A percentile compares a stretch with the other conserved stretches of the same genome.
phyloP scores from a whole-genome alignment of 2,329 filamentous ascomycete species.

The Harringtonia aguacate region DNA sequence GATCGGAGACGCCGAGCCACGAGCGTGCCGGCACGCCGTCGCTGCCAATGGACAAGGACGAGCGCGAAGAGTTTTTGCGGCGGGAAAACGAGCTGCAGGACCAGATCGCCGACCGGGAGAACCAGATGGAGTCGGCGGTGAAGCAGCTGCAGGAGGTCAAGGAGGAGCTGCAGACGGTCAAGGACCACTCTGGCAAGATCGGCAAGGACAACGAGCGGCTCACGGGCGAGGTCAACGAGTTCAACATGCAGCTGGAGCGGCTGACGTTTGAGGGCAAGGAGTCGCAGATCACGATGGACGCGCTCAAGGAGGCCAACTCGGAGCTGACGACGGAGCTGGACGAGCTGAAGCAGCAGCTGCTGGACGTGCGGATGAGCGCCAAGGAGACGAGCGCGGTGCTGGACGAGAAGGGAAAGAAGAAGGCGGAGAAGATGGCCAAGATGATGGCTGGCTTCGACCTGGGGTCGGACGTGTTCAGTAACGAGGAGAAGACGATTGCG shows the following conservation, averaged over 20 bases:
- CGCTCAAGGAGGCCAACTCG: constrained; percentile 86
- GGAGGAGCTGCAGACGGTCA: constrained; percentile 75
- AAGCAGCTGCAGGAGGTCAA: constrained; percentile 72
- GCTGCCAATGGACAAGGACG: constrained; percentile 85
- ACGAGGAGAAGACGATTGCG: constrained; percentile 78
- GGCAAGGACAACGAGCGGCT: constrained; percentile 87
- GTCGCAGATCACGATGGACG: constrained; percentile 94
- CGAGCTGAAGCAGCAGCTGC: constrained; percentile 88
- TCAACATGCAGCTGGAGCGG: constrained; percentile 95
- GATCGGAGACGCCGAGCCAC: constrained; percentile 52
- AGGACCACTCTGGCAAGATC: constrained; percentile 73
- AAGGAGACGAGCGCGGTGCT: constrained; percentile 84
- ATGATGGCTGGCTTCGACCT: constrained; percentile 99
- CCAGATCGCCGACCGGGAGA: constrained; percentile 87
- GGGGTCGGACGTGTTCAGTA: constrained; percentile 83
- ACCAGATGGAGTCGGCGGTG: constrained; percentile 66
- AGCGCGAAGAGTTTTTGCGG: constrained; percentile 88
- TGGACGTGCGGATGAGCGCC: constrained; percentile 93
- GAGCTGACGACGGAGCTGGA: constrained; percentile 89
- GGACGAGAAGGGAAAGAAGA: constrained; percentile 97
- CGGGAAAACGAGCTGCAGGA: constrained; percentile 97
- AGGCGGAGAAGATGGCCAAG: constrained; percentile 98
- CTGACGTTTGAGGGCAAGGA: constrained; percentile 95
- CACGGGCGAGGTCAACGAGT: constrained; percentile 75
- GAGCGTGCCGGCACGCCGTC: constrained; percentile 83